Conservation (phyloP, 2,329 filamentous ascomycete genomes). For the Juglanconis oblonga region DNA sequence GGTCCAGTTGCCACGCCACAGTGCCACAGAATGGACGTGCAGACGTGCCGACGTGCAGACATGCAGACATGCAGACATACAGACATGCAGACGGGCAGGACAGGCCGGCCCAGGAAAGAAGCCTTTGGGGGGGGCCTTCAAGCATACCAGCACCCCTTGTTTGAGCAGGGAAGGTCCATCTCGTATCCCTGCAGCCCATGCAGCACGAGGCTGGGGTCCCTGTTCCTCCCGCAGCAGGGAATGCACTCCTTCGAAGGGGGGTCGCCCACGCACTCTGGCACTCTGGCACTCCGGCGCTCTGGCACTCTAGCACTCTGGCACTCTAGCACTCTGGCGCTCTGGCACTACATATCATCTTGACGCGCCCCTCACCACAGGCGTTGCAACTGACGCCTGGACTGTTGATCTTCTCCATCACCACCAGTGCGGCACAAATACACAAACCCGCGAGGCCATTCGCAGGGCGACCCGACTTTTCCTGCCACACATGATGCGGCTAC, state of each 20-base stretch:
- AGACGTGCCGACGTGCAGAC: no score
- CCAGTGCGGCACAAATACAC: background rate
- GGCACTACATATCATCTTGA: slow-evolving; percentile 15
- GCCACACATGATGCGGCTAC: slow-evolving; percentile 14
- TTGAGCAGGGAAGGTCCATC: slow-evolving; percentile 7
- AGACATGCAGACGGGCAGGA: no score
- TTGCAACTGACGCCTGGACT: background rate
- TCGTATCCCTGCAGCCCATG: slow-evolving; percentile 13
- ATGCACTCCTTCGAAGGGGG: slow-evolving; percentile 13
- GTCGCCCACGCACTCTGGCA: no score
- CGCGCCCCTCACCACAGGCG: background rate
- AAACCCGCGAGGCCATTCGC: slow-evolving; percentile 6
- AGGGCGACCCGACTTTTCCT: background rate
- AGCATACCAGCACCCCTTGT: background rate
- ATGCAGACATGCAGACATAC: no score
- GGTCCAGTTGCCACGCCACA: no score
- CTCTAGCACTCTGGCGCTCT: no score
- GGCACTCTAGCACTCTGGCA: no score
- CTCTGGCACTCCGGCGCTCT: no score
- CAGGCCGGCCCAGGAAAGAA: no score
- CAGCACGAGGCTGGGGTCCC: slow-evolving; percentile 12
- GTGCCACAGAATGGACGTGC: no score
- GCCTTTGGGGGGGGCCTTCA: background rate
- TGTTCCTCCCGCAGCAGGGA: no score
- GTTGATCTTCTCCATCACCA: no score